Evolutionary conservation across 2,329 filamentous ascomycete genomes (phyloP).

Genomic region (Venturia aucupariae): DNA sequence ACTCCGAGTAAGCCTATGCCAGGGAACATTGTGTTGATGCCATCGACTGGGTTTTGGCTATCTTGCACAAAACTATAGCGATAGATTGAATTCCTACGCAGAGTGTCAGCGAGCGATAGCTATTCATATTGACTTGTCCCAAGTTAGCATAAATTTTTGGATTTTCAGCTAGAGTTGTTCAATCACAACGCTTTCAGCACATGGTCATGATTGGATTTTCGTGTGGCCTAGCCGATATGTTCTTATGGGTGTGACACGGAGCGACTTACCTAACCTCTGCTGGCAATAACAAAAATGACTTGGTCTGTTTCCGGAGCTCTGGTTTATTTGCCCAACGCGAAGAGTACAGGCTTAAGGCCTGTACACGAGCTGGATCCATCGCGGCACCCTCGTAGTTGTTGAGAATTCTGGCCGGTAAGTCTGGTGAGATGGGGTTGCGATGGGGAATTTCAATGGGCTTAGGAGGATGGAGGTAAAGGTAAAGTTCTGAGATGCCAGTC

Average conservation of each 20-base stretch:
- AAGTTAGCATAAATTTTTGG: too few species aligned
- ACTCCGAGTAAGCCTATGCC: conserved; percentile 16
- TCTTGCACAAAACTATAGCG: background rate
- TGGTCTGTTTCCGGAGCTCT: background rate
- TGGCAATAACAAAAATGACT: background rate
- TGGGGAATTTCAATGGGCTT: background rate
- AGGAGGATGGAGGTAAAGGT: background rate
- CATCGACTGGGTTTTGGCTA: background rate
- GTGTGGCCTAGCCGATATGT: background rate
- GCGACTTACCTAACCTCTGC: background rate
- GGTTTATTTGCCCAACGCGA: background rate
- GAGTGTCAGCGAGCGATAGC: background rate
- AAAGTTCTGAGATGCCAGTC: background rate
- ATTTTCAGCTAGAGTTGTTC: too few species aligned
- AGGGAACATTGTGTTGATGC: background rate
- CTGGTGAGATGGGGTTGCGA: too few species aligned
- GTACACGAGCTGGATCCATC: background rate
- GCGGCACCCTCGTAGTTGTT: background rate
- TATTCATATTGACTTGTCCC: too few species aligned
- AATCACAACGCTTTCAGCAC: too few species aligned
- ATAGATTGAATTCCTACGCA: background rate
- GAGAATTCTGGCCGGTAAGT: too few species aligned
- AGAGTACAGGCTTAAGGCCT: background rate
- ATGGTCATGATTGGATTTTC: background rate
- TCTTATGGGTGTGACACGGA: background rate